These are phyloP conservation scores for Penstemon eatonii DNA, from an alignment of 257 asterid genomes.

Conservation along the genomic window DNA sequence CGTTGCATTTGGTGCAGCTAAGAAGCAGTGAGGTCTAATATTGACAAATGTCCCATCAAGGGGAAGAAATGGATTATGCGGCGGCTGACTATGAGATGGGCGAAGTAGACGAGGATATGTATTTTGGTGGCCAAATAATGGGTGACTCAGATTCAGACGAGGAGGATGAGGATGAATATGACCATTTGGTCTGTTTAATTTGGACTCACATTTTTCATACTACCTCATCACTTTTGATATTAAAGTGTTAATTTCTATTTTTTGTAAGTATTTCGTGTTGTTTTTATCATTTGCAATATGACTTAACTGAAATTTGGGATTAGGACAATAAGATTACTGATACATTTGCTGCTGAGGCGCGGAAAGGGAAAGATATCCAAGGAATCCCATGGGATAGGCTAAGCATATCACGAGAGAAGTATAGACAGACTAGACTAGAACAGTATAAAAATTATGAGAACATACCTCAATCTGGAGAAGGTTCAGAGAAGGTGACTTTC, in stretches of 20 bases:
- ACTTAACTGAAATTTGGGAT: slow-evolving; percentile 37
- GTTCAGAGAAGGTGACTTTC: slow-evolving; percentile 41
- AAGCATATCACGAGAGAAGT: slow-evolving; percentile 49
- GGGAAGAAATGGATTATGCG: slow-evolving; percentile 45
- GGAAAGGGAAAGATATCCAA: slow-evolving; percentile 55
- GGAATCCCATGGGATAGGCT: slow-evolving; percentile 63
- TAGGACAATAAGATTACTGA: slow-evolving; percentile 50
- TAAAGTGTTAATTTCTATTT: neutral
- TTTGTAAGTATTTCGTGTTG: neutral
- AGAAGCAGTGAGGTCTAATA: neutral
- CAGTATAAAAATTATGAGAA: slow-evolving; percentile 58
- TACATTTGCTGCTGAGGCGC: slow-evolving; percentile 52
- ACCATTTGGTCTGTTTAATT: slow-evolving; percentile 47
- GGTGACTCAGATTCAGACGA: slow-evolving; percentile 56
- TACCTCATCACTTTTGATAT: too few relatives aligned
- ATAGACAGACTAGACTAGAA: slow-evolving; percentile 54
- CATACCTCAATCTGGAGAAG: slow-evolving; percentile 52
- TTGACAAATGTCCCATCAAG: slow-evolving; percentile 39
- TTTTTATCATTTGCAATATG: slow-evolving; percentile 9
- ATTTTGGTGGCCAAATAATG: slow-evolving; percentile 47
- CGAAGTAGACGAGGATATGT: slow-evolving; percentile 50
- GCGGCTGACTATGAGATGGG: slow-evolving; percentile 41
- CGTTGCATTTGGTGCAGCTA: neutral
- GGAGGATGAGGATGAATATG: slow-evolving; percentile 46
- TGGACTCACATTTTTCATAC: neutral